Evolutionary conservation across 768 basidiomycete genomes (phyloP), one percentile per base, ranked within the genome.

Genomic region (Leccinum subgranulosum): DNA sequence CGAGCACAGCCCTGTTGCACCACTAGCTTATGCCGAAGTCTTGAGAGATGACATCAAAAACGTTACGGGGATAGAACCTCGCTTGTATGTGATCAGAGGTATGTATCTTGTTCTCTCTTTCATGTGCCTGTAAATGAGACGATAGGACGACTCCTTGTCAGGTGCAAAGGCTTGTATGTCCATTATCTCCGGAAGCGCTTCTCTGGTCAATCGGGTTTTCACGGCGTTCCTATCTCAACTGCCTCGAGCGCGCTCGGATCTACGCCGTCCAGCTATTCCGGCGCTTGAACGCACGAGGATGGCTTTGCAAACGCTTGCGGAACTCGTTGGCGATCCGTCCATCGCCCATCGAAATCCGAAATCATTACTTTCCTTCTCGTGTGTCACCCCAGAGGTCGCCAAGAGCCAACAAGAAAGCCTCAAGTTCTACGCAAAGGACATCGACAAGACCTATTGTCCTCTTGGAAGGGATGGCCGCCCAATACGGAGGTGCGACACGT

Each of bases 341-440:
- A 78, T 86, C 34, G 75, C 76, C 10, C 66, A 73, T 11, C 79
- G 83, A 27, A 78, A 86, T 63, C 84, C 87, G 11, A 56, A 66
- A n/a, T 88, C 82, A 6, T 75, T 84, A 2, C 73, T 90, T 51
- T 89, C 87, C 7, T 91, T 91, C 64, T 87, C 81, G 11, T 84
- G 84, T 61, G 76, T 87, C 31, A 61, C 84, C 0, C 74, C 74
- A 9, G 83, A 85, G 5, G 71, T 81, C 8, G 69, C 80, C 27
- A 73, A 78, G 66, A 76, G 73, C 15, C 88, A 90, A 65, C 70
- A 73, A 0, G 81, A 84, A 25, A 68, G 74, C 33, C 67, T 87
- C 53, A 67, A 63, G 45, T 71, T 75, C 41, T 87, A 84, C 56
- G 68, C 70, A 12, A 78, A 76, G 52, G 80, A 78, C 21, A 63